Evolutionary conservation across 495 filamentous ascomycete species (phyloP).

Genomic region (Melanomma pulvis-pyrius): DNA sequence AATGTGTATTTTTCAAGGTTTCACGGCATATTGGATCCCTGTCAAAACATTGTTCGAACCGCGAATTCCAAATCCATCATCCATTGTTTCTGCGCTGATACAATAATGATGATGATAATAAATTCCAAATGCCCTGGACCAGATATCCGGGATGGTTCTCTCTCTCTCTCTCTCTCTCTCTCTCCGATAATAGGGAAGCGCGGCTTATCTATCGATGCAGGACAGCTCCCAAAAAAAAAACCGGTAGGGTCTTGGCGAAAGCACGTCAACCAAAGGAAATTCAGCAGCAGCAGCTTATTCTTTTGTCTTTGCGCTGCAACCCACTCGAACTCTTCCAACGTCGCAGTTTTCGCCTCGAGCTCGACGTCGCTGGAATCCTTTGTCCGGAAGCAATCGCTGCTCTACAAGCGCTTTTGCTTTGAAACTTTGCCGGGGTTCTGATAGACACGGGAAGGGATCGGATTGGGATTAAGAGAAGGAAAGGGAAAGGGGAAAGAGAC

Average conservation of each 20-base stretch:
- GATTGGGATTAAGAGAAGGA: neutral
- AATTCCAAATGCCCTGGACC: no score
- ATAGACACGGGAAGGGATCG: neutral
- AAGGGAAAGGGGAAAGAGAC: slow-evolving; percentile 3
- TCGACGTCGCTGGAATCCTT: no score
- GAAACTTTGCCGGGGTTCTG: neutral
- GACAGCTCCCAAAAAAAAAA: neutral
- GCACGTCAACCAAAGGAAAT: slow-evolving; percentile 14
- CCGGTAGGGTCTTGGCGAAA: slow-evolving; percentile 11
- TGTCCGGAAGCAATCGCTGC: neutral
- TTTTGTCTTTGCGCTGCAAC: neutral
- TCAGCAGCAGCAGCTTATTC: neutral
- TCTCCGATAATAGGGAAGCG: no score
- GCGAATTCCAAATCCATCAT: no score
- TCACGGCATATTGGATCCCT: no score
- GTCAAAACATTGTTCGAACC: no score
- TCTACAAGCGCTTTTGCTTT: neutral
- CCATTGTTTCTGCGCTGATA: no score
- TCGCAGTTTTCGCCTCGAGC: no score
- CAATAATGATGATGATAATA: no score
- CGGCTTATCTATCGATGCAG: neutral
- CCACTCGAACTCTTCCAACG: no score
- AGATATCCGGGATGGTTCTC: no score
- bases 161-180: no score
- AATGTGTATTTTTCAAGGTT: neutral